phyloP scores from a whole-genome alignment of 73 alveolate species.

The Effrenium voratum region DNA sequence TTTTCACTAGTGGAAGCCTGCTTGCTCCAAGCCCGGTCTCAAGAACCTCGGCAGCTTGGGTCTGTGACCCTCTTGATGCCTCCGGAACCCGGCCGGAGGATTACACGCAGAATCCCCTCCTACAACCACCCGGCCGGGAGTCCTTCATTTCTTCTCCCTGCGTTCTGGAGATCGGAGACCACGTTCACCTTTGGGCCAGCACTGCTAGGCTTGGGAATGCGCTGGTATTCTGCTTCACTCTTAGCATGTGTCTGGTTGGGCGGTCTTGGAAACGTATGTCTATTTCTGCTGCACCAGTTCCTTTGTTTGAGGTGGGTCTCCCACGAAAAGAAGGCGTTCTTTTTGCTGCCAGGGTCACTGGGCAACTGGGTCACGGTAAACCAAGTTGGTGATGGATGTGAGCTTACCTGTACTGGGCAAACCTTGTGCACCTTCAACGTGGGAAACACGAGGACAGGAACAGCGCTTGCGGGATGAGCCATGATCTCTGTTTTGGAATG shows the following conservation, averaged over 20 bases:
- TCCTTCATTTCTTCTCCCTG: constrained; percentile 19
- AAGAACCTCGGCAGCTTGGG: no score
- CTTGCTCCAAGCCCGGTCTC: no score
- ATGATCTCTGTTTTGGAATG: no score
- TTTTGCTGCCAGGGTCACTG: background rate
- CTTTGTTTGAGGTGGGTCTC: background rate
- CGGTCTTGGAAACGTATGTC: background rate
- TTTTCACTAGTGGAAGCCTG: no score
- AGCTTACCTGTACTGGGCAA: no score
- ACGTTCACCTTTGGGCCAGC: constrained; percentile 48
- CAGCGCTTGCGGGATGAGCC: no score
- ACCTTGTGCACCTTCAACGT: no score
- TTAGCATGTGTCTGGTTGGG: background rate
- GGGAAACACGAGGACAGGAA: no score
- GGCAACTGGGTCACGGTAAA: background rate
- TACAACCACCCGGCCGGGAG: constrained; percentile 28
- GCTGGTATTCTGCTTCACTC: background rate
- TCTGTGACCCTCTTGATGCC: no score
- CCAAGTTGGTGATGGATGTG: no score
- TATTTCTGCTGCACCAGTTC: background rate
- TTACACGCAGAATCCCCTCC: constrained; percentile 23
- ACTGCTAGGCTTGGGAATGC: background rate
- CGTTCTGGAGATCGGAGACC: background rate
- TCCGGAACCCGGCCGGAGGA: no score
- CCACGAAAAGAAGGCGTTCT: background rate